These are phyloP conservation scores for Myxozyma melibiosi DNA, from an alignment of 805 yeast genomes.

Conservation along the genomic window DNA sequence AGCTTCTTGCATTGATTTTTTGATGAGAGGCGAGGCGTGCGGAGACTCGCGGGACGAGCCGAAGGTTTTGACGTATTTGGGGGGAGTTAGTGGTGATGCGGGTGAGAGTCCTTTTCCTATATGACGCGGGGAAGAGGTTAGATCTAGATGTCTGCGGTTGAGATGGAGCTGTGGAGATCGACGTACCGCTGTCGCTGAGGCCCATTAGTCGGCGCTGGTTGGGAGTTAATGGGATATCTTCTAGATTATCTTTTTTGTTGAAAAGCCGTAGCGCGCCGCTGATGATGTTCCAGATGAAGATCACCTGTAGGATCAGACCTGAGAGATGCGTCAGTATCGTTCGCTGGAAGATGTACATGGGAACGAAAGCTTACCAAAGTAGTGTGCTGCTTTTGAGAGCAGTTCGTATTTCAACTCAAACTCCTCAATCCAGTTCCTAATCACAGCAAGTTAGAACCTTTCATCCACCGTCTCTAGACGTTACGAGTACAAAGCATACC, in stretches of 20 bases:
- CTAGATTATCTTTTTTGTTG: constrained; percentile 23
- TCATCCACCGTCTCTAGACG: background rate
- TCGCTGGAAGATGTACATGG: background rate
- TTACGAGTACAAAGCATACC: constrained; percentile 8
- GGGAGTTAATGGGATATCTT: constrained; percentile 36
- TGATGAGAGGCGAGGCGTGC: constrained; percentile 31
- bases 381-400: constrained; percentile 7
- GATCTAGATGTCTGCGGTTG: background rate
- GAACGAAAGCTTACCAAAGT: constrained; percentile 16
- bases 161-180: background rate
- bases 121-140: background rate
- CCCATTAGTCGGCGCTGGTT: constrained; percentile 35
- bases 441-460: background rate
- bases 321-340: background rate
- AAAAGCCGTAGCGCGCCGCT: constrained; percentile 30
- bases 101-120: constrained; percentile 16
- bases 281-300: constrained; percentile 35
- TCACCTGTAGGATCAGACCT: constrained; percentile 28
- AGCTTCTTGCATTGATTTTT: constrained; percentile 21
- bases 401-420: constrained; percentile 4
- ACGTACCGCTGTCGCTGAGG: constrained; percentile 18
- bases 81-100: constrained; percentile 33
- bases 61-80: constrained; percentile 33
- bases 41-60: constrained; percentile 32
- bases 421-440: constrained; percentile 24